phyloP scores from a whole-genome alignment of 371 early-diverging fungal species.

The Capillidium rhysosporum region DNA sequence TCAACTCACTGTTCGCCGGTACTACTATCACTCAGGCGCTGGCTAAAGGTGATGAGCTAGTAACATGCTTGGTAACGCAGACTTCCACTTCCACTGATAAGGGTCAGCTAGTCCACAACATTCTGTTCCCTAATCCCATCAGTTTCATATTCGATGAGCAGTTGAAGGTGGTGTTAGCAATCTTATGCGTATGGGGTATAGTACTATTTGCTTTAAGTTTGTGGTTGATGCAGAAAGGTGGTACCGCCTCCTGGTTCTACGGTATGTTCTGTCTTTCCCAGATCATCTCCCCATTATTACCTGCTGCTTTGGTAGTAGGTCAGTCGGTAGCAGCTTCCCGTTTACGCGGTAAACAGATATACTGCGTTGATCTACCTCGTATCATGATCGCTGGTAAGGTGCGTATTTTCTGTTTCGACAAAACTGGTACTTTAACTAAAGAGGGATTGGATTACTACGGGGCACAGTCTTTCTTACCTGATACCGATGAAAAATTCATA shows the following conservation, averaged over 20 bases:
- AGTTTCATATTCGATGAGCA: conserved; percentile 54
- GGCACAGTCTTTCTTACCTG: neutral
- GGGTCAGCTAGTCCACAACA: conserved; percentile 57
- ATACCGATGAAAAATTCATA: too few relatives aligned
- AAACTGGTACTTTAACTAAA: conserved; percentile 57
- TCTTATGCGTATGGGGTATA: conserved; percentile 38
- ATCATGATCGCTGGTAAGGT: conserved; percentile 39
- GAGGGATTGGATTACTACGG: conserved; percentile 6
- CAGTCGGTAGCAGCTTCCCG: conserved; percentile 60
- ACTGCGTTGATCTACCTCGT: conserved; percentile 50
- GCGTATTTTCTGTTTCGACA: conserved; percentile 84
- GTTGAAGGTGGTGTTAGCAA: conserved; percentile 35
- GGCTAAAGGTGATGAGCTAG: neutral
- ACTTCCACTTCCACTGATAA: conserved; percentile 62
- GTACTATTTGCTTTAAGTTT: conserved; percentile 26
- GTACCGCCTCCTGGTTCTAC: conserved; percentile 38
- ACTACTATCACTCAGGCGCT: conserved; percentile 15
- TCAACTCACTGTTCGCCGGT: conserved; percentile 21
- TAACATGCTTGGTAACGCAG: conserved; percentile 31
- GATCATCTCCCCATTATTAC: conserved; percentile 33
- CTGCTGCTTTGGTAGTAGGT: conserved; percentile 77
- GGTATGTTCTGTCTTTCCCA: conserved; percentile 48
- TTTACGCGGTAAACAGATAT: conserved; percentile 29
- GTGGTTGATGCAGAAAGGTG: conserved; percentile 32
- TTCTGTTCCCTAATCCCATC: conserved; percentile 44